Base-by-base conservation (phyloP, 345 rosid genomes). In the Acer saccharum region DNA sequence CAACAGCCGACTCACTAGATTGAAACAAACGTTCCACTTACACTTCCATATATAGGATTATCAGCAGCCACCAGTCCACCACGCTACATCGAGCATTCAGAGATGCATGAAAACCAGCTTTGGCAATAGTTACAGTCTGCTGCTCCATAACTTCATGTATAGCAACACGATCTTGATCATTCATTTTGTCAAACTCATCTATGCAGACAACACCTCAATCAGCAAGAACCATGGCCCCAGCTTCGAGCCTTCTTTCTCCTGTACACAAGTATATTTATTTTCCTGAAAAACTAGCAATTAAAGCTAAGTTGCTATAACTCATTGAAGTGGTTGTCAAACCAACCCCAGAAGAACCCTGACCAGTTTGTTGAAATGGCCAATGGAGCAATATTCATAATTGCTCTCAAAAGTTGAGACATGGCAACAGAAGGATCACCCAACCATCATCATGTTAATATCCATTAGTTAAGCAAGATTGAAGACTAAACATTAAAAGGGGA, bases 111-210 rank as follows among this genome's bases (percentile, higher is more conserved):
- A 96, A 94, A 71, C 99, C 99, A 48, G 99, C 99, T 89, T 94
- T 96, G 64, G 99, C 99, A 77, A 94, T 96, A 39, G 98, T 96
- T 79, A 96, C 99, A 18, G 99, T 96, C 86, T 96, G 99, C 84
- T 96, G 99, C 86, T 96, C 99, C 99, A 96, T 96, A 74, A 96
- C 99, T 83, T 96, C 99, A 72, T 96, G 99, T 79, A 96, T 96
- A n/a, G 99, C 97, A 84, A 94, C 98, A 80, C 99, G 93, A 87
- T 96, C 99, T 86, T 87, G 95, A 80, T 96, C 99, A 80, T 91
- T 92, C 99, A 96, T 96, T 89, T 96, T 96, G 88, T 96, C 99
- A 80, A 96, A 96, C 87, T 96, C 99, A 61, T 94, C 99, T 78
- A 96, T 96, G 80, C 98, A 96, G 68, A 96, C 98, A 67, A 94